Conservation (phyloP, 2,329 filamentous ascomycete species). For the Apiospora phragmitis region DNA sequence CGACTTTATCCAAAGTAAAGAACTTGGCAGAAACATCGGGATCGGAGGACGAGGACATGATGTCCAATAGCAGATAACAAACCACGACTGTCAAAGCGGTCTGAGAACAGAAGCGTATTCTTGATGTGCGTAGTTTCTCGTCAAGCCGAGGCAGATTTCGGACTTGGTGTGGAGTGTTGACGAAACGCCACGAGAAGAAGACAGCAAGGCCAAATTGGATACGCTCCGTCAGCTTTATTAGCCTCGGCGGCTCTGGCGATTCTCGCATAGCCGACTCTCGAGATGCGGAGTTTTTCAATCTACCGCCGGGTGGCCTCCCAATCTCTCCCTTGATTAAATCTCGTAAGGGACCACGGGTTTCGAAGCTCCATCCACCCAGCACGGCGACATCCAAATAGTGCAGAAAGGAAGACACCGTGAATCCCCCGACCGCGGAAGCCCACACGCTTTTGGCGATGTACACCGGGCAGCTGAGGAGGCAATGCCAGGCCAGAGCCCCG, state of each 20-base stretch:
- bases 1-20: not conserved
- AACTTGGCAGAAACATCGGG: not conserved
- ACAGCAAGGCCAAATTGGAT: constrained; percentile 14
- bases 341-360: not conserved
- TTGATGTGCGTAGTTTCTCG: not conserved
- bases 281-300: not conserved
- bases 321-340: not conserved
- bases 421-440: constrained; percentile 14
- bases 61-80: not conserved
- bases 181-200: constrained; percentile 17
- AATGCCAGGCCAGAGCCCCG: constrained; percentile 12
- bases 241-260: not conserved
- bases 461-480: constrained; percentile 10
- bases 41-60: not conserved
- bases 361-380: not conserved
- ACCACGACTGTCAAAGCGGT: not conserved
- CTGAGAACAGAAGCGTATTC: not conserved
- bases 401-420: not conserved
- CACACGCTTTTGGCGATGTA: constrained; percentile 14
- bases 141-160: not conserved
- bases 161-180: constrained; percentile 15
- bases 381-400: not conserved
- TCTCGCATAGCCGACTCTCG: not conserved
- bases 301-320: not conserved
- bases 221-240: not conserved